Evolutionary conservation across 2,329 filamentous ascomycete genomes (phyloP), one percentile per base, ranked within the genome.

Genomic region (Calonectria naviculata): DNA sequence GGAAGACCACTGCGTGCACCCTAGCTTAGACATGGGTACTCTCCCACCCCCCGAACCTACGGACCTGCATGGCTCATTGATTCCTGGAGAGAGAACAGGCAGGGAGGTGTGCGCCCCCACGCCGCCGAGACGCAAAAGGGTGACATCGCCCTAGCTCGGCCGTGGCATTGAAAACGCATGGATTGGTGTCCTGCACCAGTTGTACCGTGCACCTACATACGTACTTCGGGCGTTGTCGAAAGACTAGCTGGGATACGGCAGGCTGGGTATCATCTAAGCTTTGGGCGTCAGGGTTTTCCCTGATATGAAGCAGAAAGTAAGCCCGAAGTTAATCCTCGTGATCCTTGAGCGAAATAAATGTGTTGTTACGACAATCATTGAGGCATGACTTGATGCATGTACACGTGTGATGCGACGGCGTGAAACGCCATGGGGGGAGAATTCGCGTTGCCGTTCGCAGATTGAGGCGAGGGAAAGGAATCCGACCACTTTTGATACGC

Each of bases 51-150:
- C 63, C 67, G 76, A 71, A 67, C 69, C 67, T 78, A 76, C 74
- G 77, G 74, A 78, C 75, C 76, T 78, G 76, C 75, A 77, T 78
- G 73, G 75, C 65, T 69, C 71, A 70, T 69, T 65, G 49, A 71
- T 71, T 76, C 71, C 74, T 78, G 74, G 76, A 65, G 73, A 73
- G 75, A 70, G 68, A 65, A 75, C 68, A 70, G 46, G 49, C 63
- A 65, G 34, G 63, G 63, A 74, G 74, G 74, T 52, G 67, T 26
- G 68, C 58, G 64, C 76, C 76, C 76, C 76, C 76, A 77, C 76
- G 76, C 65, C 62, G 71, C 74, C 75, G 68, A 77, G 75, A 78
- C 74, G 75, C 63, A 64, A 74, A 36, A 65, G 64, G 71, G 71
- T 73, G 65, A 68, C 71, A 73, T 70, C 62, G 67, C 54, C 62